A percentile compares a stretch with the other conserved stretches of the same genome.
Evolutionary conservation across 106 monocot species (phyloP).

Genomic region (Dioscorea dumetorum): DNA sequence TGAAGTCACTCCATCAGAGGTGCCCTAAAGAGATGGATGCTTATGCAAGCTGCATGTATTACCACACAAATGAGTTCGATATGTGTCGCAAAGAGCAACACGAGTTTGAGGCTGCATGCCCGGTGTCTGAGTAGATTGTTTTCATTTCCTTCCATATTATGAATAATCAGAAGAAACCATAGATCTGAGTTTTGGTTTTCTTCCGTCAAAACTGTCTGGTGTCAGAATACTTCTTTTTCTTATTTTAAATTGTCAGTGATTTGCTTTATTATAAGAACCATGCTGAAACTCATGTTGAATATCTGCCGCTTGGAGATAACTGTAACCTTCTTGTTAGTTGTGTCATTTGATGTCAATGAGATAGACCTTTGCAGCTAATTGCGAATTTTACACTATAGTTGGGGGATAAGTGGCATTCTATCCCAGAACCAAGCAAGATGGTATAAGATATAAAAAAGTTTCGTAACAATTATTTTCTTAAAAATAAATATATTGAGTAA

Average conservation of each 20-base stretch:
- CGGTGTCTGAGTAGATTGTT: slow-evolving; percentile 29
- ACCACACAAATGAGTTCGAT: slow-evolving; percentile 92
- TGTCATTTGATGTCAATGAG: too few species aligned
- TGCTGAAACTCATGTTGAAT: too few species aligned
- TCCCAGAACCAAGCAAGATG: too few species aligned
- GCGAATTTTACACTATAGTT: too few species aligned
- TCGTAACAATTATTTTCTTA: too few species aligned
- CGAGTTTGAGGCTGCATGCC: slow-evolving; percentile 73
- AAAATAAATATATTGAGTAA: too few species aligned
- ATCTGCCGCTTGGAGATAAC: too few species aligned
- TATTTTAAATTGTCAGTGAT: not conserved
- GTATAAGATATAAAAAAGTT: too few species aligned
- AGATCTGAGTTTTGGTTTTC: not conserved
- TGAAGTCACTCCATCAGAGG: slow-evolving; percentile 74
- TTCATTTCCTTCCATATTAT: not conserved
- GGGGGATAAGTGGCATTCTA: too few species aligned
- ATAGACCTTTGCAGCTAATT: too few species aligned
- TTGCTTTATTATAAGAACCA: too few species aligned
- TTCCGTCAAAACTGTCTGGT: not conserved
- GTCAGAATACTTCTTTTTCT: not conserved
- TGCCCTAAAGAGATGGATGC: slow-evolving; percentile 92
- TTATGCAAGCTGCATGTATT: slow-evolving; percentile 91
- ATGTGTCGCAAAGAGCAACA: slow-evolving; percentile 87
- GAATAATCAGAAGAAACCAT: slow-evolving; percentile 6
- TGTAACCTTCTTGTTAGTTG: too few species aligned